Conservation (phyloP, 2,329 filamentous ascomycete genomes). For the Alternaria brassicae region DNA sequence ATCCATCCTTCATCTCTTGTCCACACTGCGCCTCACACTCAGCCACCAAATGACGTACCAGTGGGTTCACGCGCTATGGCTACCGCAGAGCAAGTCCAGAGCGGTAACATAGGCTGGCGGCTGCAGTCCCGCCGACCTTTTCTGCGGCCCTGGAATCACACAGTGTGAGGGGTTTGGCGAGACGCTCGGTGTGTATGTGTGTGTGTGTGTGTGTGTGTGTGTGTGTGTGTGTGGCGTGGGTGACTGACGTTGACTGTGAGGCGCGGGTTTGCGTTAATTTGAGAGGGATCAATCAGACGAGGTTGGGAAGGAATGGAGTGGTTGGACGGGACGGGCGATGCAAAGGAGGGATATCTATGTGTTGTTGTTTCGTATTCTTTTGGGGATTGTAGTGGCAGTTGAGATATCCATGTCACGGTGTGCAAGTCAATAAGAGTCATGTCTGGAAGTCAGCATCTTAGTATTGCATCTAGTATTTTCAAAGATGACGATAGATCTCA, state of each 20-base stretch:
- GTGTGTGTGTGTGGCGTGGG: not conserved
- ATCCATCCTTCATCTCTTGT: not conserved
- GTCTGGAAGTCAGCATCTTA: not conserved
- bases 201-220: not conserved
- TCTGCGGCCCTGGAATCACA: not conserved
- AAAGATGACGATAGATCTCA: not conserved
- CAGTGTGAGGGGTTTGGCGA: not conserved
- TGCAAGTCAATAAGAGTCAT: not conserved
- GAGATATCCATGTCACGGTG: too few species aligned
- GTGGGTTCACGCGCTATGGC: not conserved
- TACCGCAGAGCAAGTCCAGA: not conserved
- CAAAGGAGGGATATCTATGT: not conserved
- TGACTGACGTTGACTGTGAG: not conserved
- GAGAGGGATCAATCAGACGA: not conserved
- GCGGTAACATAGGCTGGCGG: not conserved
- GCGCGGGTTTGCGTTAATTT: not conserved
- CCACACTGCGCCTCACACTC: too few species aligned
- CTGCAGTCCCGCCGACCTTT: not conserved
- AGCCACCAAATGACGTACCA: not conserved
- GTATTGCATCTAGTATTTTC: conserved; percentile 3
- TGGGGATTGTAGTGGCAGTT: not conserved
- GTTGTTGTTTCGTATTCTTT: not conserved
- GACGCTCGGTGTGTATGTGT: not conserved
- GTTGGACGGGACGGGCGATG: not conserved
- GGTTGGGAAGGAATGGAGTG: not conserved